A percentile compares a stretch with the other conserved stretches of the same genome.
phyloP scores from a whole-genome alignment of 306 rosid genomes.

The Spatholobus suberectus region DNA sequence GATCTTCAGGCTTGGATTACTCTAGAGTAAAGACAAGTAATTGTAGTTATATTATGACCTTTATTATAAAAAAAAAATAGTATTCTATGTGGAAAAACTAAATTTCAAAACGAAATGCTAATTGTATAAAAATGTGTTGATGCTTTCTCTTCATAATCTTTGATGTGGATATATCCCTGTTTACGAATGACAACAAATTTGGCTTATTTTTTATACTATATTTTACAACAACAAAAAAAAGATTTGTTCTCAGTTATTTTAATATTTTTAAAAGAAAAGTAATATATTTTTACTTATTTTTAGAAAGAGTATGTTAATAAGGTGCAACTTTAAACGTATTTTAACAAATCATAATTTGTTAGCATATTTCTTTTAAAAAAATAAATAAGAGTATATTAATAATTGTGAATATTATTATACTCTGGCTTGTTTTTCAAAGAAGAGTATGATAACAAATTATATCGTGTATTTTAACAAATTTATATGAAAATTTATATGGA shows the following conservation, averaged over 20 bases:
- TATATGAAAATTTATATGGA: too few relatives aligned
- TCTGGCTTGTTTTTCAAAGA: background rate
- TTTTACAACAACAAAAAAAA: background rate
- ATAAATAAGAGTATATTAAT: too few relatives aligned
- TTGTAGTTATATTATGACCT: background rate
- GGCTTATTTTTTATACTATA: background rate
- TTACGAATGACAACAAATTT: background rate
- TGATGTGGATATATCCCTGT: background rate
- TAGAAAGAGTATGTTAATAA: background rate
- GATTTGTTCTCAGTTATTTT: background rate
- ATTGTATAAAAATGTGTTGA: background rate
- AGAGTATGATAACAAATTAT: too few relatives aligned
- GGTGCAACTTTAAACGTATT: background rate
- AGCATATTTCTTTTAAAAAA: too few relatives aligned
- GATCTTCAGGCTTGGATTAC: background rate
- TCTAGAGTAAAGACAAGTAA: background rate
- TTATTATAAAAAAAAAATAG: background rate
- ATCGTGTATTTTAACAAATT: background rate
- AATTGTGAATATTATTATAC: too few relatives aligned
- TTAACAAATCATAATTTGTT: background rate
- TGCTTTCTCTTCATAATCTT: background rate
- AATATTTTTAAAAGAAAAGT: background rate
- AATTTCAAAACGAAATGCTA: background rate
- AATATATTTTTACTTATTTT: background rate
- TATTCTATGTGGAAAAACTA: background rate